These are phyloP conservation scores for Vishniacozyma victoriae DNA, from an alignment of 768 basidiomycete species.

Conservation along the genomic window DNA sequence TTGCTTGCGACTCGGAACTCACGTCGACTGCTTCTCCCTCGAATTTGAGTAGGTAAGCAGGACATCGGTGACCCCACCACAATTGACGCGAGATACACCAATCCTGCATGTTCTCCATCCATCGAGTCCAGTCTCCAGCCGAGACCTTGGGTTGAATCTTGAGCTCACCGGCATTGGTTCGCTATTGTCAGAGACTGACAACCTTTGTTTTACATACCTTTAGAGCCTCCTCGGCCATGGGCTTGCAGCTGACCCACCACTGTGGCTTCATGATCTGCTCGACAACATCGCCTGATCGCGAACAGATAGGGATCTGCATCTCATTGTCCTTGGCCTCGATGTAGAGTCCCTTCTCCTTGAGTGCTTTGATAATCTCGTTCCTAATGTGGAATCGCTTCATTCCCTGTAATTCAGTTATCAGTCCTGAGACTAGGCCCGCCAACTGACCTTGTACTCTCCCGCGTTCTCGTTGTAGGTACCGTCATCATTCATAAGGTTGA, in stretches of 20 bases:
- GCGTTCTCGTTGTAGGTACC: conserved; percentile 90
- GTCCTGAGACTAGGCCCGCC: neutral
- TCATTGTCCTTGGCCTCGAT: conserved; percentile 92
- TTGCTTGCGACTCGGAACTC: conserved; percentile 44
- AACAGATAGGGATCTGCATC: conserved; percentile 94
- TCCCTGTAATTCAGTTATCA: conserved; percentile 55
- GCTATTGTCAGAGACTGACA: conserved; percentile 51
- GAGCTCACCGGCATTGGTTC: conserved; percentile 81
- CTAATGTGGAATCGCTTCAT: conserved; percentile 97
- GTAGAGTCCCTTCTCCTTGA: conserved; percentile 78
- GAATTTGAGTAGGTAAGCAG: conserved; percentile 84
- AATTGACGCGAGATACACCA: conserved; percentile 99
- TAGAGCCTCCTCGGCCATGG: conserved; percentile 81
- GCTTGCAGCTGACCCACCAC: conserved; percentile 96
- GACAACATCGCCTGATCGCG: conserved; percentile 87
- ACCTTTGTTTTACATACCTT: conserved; percentile 52
- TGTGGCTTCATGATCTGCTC: conserved; percentile 94
- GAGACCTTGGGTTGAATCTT: conserved; percentile 73
- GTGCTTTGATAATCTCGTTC: conserved; percentile 68
- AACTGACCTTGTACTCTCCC: conserved; percentile 64
- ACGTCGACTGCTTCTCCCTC: conserved; percentile 66
- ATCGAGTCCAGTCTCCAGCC: conserved; percentile 91
- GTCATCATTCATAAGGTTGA: conserved; percentile 93
- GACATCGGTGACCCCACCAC: conserved; percentile 98
- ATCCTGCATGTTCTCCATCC: conserved; percentile 91